Base-by-base conservation (phyloP, 805 yeast species). In the Starmera caribaea region DNA sequence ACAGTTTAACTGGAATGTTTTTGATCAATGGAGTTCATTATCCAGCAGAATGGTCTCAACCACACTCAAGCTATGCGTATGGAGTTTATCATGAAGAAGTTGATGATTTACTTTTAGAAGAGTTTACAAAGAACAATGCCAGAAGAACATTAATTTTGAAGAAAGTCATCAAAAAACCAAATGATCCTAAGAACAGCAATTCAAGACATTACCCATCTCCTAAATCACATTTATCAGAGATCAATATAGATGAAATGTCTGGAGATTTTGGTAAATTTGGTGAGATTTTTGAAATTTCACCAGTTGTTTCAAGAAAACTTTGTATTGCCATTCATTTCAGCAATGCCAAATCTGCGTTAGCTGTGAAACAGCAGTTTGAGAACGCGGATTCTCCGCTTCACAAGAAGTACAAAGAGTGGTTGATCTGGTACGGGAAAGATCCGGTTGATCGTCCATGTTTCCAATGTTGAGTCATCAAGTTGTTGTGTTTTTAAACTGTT, bases 401-500 rank as follows among this genome's bases (percentile, higher is more conserved):
- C 39, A 47, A 46, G 5, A 75, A 69, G 47, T 83, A 79, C 49
- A 55, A 54, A 10, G 72, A 64, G 5, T 84, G 92, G 92, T 58
- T 66, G 8, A 58, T 79, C 2, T 71, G 78, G 76, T 84, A 74
- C 47, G 84, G 81, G 0, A 70, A 68, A 34, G 94, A 84, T 55
- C 72, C 74, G 2, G 67, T 84, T 7, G 88, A 81, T 46, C 65
- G 58, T 41, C 76, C 78, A 5, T 69, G 79, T 58, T 37, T 47
- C 9, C 50, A 47, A 33, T 26, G 49, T 16, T 54, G 15, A 29
- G 14, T 12, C 5, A 15, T 9, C n/a, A n/a, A n/a, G n/a, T 21
- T 21, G 24, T 5, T 21, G 4, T 7, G 7, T 21, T 21, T 5
- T 21, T 21, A 21, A 21, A n/a, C n/a, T 21, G 24, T 7, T 21